Evolutionary conservation across 345 rosid genomes (phyloP), one percentile per base, ranked within the genome.

Genomic region (Toxicodendron radicans): DNA sequence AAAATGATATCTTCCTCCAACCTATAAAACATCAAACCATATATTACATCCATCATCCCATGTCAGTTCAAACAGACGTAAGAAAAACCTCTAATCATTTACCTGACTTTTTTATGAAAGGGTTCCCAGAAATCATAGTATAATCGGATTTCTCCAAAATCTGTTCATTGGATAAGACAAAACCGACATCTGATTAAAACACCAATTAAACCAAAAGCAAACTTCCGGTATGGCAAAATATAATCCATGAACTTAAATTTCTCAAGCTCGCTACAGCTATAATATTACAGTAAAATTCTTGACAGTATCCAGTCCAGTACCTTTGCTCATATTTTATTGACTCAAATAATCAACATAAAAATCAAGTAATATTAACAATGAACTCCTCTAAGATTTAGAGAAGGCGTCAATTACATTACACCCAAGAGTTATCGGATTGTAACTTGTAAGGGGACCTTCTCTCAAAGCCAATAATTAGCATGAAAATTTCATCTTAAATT

Each of bases 1-100:
- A 95, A 79, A 87, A 95, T 6, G 98, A 90, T 64, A 95, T 91
- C 75, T 95, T 93, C 88, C 99, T 93, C 98, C 99, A 95, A 77
- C 99, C 99, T 95, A 66, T 21, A 74, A 16, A 74, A 58, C 75
- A 64, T 48, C n/a, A 66, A 41, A 58, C 56, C 48, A 27, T 27
- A 66, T 65, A 70, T 63, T 64, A 75, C 76, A 64, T 65, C 69
- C 71, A 72, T 17, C 43, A 5, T 21, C 57, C 3, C 41, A 48
- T 49, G 56, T 24, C 16, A 48, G 71, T 12, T n/a, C 18, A 68
- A 48, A n/a, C 35, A 48, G 24, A 54, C 9, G 48, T 13, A 71
- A 72, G 10, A 17, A 5, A 32, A 56, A 70, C 13, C 52, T 7
- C 18, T 61, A 68, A 59, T 51, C 27, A 58, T 33, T 69, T 85